These are phyloP conservation scores for Trichoderma afroharzianum DNA, from an alignment of 2,329 filamentous ascomycete species.

Conservation along the genomic window DNA sequence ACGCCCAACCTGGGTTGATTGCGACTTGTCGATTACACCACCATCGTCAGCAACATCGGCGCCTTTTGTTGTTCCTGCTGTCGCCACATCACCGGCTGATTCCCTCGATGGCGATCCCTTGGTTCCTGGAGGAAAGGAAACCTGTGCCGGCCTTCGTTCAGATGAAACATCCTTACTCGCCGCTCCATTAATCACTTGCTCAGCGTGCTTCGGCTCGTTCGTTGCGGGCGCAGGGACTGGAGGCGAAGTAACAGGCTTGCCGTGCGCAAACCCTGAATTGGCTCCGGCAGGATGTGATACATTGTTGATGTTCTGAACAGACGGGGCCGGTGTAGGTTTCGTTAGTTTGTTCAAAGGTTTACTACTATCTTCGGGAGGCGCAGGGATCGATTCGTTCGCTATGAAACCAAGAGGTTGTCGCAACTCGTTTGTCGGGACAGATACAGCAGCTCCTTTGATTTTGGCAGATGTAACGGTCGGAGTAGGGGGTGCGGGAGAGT, in stretches of 20 bases:
- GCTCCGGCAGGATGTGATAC: background rate
- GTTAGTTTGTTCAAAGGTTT: background rate
- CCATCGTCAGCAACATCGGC: background rate
- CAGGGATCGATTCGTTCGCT: background rate
- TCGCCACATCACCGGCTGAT: background rate
- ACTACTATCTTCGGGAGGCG: background rate
- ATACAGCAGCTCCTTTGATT: slow-evolving; percentile 12
- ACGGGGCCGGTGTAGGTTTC: background rate
- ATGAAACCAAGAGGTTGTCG: slow-evolving; percentile 16
- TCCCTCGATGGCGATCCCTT: slow-evolving; percentile 27
- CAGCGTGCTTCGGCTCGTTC: background rate
- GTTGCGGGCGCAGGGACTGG: background rate
- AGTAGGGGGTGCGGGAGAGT: slow-evolving; percentile 14
- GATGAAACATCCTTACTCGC: background rate
- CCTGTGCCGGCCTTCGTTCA: slow-evolving; percentile 26
- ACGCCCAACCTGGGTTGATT: background rate
- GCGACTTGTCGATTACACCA: background rate
- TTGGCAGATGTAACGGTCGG: slow-evolving; percentile 17
- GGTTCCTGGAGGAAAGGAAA: slow-evolving; percentile 32
- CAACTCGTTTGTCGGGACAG: slow-evolving; percentile 17
- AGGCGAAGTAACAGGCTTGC: background rate
- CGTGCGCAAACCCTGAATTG: background rate
- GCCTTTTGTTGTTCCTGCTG: background rate
- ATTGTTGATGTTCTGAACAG: background rate
- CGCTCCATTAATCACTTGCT: background rate